These are phyloP conservation scores for Puccinia hordei DNA, from an alignment of 1,284 basidiomycete species.

Conservation along the genomic window DNA sequence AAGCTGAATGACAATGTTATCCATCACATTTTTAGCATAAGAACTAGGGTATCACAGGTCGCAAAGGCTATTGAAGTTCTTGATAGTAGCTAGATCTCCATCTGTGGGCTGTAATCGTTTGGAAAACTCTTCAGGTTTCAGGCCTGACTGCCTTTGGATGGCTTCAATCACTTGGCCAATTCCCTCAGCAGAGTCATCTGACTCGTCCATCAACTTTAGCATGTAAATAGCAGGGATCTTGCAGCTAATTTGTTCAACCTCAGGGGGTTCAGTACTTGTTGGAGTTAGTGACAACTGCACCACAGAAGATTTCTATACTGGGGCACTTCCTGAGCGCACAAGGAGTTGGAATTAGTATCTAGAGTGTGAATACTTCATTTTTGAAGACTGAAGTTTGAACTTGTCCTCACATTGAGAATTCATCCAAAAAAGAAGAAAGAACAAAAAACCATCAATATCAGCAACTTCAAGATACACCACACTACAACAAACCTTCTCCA, in stretches of 20 bases:
- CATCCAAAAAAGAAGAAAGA: no score
- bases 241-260: neutral
- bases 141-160: neutral
- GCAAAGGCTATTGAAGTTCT: neutral
- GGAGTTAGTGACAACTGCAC: no score
- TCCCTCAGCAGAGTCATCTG: neutral
- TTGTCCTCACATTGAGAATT: no score
- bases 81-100: neutral
- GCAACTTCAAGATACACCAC: no score
- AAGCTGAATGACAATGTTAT: neutral
- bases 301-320: no score
- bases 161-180: neutral
- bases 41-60: neutral
- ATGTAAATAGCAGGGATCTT: neutral
- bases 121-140: neutral
- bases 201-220: slow-evolving; percentile 3
- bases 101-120: neutral
- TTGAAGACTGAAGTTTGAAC: no score
- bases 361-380: no score
- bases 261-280: neutral
- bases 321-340: no score
- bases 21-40: neutral
- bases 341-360: no score
- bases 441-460: no score
- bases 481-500: no score